These are phyloP conservation scores for Curvularia eragrostidis DNA, from an alignment of 2,329 filamentous ascomycete genomes.

Conservation along the genomic window DNA sequence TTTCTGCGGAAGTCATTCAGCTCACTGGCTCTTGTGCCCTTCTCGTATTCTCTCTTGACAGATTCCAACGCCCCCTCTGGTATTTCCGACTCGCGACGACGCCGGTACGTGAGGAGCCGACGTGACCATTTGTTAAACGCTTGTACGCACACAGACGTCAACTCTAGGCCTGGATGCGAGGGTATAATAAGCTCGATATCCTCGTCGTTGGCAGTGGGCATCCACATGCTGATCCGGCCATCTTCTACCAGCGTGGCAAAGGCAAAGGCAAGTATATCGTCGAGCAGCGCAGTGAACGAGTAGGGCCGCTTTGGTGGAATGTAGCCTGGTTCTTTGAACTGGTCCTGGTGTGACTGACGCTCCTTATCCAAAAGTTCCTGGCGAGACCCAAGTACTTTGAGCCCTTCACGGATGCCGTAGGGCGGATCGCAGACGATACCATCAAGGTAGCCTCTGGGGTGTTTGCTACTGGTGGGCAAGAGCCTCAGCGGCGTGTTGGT, in stretches of 20 bases:
- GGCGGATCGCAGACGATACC: slow-evolving; percentile 95
- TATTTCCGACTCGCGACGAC: slow-evolving; percentile 66
- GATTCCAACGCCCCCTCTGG: slow-evolving; percentile 36
- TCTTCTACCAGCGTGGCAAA: slow-evolving; percentile 75
- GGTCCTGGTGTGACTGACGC: slow-evolving; percentile 34
- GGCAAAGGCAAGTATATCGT: slow-evolving; percentile 87
- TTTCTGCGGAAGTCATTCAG: slow-evolving; percentile 71
- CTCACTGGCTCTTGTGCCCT: slow-evolving; percentile 66
- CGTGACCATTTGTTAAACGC: slow-evolving; percentile 93
- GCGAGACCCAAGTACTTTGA: slow-evolving; percentile 82
- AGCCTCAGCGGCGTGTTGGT: slow-evolving; percentile 78
- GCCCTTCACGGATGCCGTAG: slow-evolving; percentile 90
- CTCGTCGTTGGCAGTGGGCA: slow-evolving; percentile 75
- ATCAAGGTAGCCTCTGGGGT: slow-evolving; percentile 68
- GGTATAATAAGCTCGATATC: slow-evolving; percentile 78
- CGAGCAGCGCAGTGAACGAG: slow-evolving; percentile 86
- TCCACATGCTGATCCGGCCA: slow-evolving; percentile 91
- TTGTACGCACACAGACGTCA: slow-evolving; percentile 81
- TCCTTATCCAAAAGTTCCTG: slow-evolving; percentile 54
- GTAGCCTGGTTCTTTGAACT: slow-evolving; percentile 60
- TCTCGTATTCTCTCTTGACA: slow-evolving; percentile 43
- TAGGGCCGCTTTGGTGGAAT: slow-evolving; percentile 91
- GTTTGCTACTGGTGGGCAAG: slow-evolving; percentile 12
- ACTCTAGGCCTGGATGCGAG: slow-evolving; percentile 74
- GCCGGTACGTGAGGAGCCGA: slow-evolving; percentile 83